Evolutionary conservation across 2,329 filamentous ascomycete genomes (phyloP).

Genomic region (Calonectria crousiana): DNA sequence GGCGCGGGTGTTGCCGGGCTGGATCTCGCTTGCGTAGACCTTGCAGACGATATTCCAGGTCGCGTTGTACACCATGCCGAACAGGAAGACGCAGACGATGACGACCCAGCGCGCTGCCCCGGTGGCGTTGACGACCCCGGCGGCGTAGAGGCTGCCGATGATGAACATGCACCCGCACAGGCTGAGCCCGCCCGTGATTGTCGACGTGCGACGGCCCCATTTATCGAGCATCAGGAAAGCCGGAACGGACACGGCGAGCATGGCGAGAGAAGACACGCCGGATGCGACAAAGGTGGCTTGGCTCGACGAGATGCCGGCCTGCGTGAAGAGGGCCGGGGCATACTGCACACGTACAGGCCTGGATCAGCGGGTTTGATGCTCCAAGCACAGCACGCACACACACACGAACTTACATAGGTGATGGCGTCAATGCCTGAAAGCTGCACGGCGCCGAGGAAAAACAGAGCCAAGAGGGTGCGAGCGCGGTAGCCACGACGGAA

Average conservation of each 20-base stretch:
- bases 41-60: neutral
- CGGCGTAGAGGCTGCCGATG: conserved; percentile 66
- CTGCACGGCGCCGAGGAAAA: conserved; percentile 71
- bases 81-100: neutral
- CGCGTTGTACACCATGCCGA: neutral
- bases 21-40: neutral
- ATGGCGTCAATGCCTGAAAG: conserved; percentile 73
- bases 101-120: neutral
- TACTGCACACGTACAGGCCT: too few species aligned
- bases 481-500: conserved; percentile 57
- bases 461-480: conserved; percentile 64
- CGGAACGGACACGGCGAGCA: conserved; percentile 68
- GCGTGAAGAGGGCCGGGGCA: conserved; percentile 69
- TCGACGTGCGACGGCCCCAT: conserved; percentile 59
- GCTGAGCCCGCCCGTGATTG: conserved; percentile 64
- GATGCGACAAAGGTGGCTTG: conserved; percentile 71
- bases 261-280: conserved; percentile 69
- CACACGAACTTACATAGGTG: conserved; percentile 68
- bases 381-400: too few species aligned
- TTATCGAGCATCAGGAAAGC: conserved; percentile 67
- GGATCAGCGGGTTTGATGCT: too few species aligned
- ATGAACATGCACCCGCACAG: conserved; percentile 64
- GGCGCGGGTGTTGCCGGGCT: neutral
- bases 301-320: conserved; percentile 67
- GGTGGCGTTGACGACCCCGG: conserved; percentile 38